Evolutionary conservation across 805 yeast species (phyloP).

Genomic region (Candida berthetii): DNA sequence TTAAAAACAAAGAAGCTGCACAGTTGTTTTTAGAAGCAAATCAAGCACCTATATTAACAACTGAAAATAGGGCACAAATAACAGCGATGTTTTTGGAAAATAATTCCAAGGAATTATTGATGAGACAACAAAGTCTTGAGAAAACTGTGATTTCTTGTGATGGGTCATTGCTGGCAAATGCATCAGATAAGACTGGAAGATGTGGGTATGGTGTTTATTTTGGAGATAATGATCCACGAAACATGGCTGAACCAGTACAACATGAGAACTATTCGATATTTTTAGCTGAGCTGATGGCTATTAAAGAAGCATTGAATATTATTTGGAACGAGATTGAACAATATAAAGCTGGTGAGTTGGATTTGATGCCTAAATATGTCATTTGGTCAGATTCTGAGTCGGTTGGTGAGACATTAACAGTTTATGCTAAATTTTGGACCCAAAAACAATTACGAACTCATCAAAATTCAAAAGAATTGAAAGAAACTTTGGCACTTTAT

Average conservation of each 20-base stretch:
- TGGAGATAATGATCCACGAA: conserved; percentile 48
- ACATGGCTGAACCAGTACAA: conserved; percentile 46
- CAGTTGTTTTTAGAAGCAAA: too few relatives aligned
- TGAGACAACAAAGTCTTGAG: conserved; percentile 3
- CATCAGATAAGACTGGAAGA: conserved; percentile 44
- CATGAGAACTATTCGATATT: conserved; percentile 62
- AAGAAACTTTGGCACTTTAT: conserved; percentile 36
- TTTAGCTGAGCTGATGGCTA: conserved; percentile 73
- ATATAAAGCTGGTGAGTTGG: conserved; percentile 10
- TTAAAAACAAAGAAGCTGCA: too few relatives aligned
- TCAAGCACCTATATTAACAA: too few relatives aligned
- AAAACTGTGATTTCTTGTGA: conserved; percentile 54
- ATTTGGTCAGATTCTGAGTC: conserved; percentile 73
- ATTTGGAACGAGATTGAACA: conserved; percentile 28
- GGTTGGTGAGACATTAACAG: conserved; percentile 45
- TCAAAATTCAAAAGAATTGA: conserved; percentile 22
- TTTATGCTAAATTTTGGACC: conserved; percentile 56
- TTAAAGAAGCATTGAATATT: conserved; percentile 44
- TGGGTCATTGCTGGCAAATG: conserved; percentile 45
- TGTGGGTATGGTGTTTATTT: conserved; percentile 79
- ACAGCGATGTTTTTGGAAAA: conserved; percentile 1
- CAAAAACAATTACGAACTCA: conserved; percentile 43
- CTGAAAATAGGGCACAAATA: too few relatives aligned
- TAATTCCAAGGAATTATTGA: conserved; percentile 2
- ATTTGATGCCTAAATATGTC: conserved; percentile 22